phyloP scores from a whole-genome alignment of 129 eudicot genomes.

The Lonicera japonica region DNA sequence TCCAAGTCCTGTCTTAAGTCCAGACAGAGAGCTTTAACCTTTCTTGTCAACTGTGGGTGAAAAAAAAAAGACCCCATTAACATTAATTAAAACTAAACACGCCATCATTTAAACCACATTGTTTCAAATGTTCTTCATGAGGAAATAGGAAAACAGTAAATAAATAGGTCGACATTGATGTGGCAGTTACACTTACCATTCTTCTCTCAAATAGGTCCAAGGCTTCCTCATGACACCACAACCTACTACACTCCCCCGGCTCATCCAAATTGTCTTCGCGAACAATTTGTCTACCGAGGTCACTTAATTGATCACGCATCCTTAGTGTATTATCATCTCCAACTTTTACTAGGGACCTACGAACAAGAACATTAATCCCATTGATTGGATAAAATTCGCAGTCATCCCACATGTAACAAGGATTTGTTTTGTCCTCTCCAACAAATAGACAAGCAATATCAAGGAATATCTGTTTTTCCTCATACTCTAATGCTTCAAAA shows the following conservation, averaged over 20 bases:
- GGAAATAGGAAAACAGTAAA: too few relatives aligned
- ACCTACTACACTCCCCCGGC: conserved; percentile 1
- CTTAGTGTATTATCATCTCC: background rate
- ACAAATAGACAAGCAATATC: conserved; percentile 17
- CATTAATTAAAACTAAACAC: too few relatives aligned
- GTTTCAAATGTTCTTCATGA: too few relatives aligned
- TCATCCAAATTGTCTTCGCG: background rate
- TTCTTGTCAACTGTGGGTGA: too few relatives aligned
- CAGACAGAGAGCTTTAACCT: too few relatives aligned
- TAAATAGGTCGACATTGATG: too few relatives aligned
- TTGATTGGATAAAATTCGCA: background rate
- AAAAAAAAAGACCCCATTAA: too few relatives aligned
- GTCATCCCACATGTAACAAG: conserved; percentile 3
- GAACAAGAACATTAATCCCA: background rate
- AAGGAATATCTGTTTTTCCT: conserved; percentile 9
- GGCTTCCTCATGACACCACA: conserved; percentile 3
- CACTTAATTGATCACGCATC: conserved; percentile 14
- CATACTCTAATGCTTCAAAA: conserved; percentile 8
- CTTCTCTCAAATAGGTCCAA: too few relatives aligned
- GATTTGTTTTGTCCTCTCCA: background rate
- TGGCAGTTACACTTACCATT: too few relatives aligned
- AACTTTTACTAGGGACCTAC: conserved; percentile 4
- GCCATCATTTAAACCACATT: too few relatives aligned
- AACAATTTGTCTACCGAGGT: conserved; percentile 20
- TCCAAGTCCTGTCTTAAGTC: too few relatives aligned